Percentiles rank a stretch among this genome's conserved stretches.
Evolutionary conservation across 139 green algal species (phyloP).

Genomic region (Chlamydomonas asymmetrica): DNA sequence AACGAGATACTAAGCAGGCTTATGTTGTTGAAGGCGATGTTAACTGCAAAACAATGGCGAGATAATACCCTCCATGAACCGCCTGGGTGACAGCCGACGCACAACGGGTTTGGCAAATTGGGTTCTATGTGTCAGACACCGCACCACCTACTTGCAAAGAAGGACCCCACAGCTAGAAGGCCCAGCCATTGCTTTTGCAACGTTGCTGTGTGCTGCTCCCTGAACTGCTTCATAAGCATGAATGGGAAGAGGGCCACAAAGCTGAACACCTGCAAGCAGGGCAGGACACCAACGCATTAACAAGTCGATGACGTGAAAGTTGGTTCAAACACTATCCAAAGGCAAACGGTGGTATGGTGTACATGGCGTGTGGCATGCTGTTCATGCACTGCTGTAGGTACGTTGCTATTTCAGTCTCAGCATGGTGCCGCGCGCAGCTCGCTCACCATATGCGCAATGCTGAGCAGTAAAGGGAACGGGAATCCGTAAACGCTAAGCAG

Average conservation of each 20-base stretch:
- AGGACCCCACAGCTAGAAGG: constrained; percentile 17
- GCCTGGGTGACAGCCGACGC: background rate
- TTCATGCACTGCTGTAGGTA: background rate
- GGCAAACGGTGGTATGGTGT: background rate
- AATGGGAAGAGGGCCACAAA: constrained; percentile 39
- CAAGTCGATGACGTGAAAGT: background rate
- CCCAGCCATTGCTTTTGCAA: too few species aligned
- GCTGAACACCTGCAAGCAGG: constrained; percentile 34
- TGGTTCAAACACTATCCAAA: too few species aligned
- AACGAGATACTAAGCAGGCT: constrained; percentile 37
- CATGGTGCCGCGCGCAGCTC: background rate
- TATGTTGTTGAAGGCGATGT: constrained; percentile 56
- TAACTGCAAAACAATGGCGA: constrained; percentile 20
- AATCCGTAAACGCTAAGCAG: constrained; percentile 55
- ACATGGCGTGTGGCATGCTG: background rate
- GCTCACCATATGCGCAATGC: constrained; percentile 46
- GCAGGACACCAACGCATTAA: background rate
- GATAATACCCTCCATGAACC: background rate
- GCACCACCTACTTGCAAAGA: constrained; percentile 32
- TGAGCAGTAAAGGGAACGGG: constrained; percentile 50
- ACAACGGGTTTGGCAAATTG: background rate
- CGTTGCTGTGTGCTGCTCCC: constrained; percentile 28
- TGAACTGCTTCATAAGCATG: constrained; percentile 22
- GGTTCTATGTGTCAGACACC: background rate
- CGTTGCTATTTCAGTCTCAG: background rate